Conservation (phyloP, 176 grass and related monocot genomes). For the Otatea glauca region DNA sequence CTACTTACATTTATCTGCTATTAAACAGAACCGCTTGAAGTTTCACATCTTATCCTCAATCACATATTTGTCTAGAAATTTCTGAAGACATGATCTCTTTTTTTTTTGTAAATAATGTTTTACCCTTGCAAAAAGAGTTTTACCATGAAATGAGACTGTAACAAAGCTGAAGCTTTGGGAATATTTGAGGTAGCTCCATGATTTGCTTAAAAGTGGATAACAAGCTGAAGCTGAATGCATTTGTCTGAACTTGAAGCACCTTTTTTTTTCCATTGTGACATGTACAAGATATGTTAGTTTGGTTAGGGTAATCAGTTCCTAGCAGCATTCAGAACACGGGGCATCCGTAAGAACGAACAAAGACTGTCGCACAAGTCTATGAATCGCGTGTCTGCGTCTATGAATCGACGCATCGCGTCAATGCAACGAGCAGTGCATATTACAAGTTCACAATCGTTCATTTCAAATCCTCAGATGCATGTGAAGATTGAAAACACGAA, state of each 20-base stretch:
- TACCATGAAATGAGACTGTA: constrained; percentile 18
- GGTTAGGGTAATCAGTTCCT: neutral
- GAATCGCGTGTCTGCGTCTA: too few species aligned
- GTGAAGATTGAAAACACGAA: constrained; percentile 14
- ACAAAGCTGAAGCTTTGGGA: constrained; percentile 10
- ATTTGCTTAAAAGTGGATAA: neutral
- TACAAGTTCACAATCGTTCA: neutral
- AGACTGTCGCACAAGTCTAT: too few species aligned
- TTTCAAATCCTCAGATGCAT: neutral
- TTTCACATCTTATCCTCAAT: neutral
- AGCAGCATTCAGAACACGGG: neutral
- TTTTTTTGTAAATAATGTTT: constrained; percentile 40
- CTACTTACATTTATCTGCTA: neutral
- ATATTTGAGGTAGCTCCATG: neutral
- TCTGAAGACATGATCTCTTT: neutral
- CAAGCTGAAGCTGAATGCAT: neutral
- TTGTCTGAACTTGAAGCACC: neutral
- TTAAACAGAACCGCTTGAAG: constrained; percentile 23
- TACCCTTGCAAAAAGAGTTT: neutral
- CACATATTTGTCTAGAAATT: neutral
- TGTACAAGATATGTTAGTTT: neutral
- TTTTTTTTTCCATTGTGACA: neutral
- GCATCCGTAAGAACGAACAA: neutral
- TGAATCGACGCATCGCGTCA: neutral
- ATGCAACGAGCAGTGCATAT: neutral